Percentiles rank a stretch among this genome's conserved stretches.
These are phyloP conservation scores for Alternaria novae-zelandiae DNA, from an alignment of 2,329 filamentous ascomycete species.

Conservation along the genomic window DNA sequence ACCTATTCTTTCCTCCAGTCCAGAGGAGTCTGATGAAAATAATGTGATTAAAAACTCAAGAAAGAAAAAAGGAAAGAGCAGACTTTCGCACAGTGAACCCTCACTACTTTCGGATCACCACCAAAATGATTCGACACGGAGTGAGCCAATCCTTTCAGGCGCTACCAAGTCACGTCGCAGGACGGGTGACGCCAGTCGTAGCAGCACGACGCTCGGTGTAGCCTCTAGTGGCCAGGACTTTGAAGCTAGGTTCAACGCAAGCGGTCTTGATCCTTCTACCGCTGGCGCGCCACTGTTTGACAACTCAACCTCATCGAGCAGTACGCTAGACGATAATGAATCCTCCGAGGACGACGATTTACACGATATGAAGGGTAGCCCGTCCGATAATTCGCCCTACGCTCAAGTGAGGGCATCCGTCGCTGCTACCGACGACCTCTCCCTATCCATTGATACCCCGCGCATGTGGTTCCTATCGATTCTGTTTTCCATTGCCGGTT, in stretches of 20 bases:
- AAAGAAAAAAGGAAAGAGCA: slow-evolving; percentile 44
- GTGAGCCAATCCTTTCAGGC: slow-evolving; percentile 24
- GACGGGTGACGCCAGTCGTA: slow-evolving; percentile 29
- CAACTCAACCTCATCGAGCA: slow-evolving; percentile 38
- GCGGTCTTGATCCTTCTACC: slow-evolving; percentile 29
- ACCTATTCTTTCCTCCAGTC: slow-evolving; percentile 53
- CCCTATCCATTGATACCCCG: slow-evolving; percentile 83
- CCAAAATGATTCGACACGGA: slow-evolving; percentile 24
- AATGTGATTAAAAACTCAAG: slow-evolving; percentile 33
- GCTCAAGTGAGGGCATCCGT: slow-evolving; percentile 82
- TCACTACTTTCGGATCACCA: slow-evolving; percentile 19
- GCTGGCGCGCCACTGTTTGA: slow-evolving; percentile 32
- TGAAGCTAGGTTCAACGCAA: slow-evolving; percentile 44
- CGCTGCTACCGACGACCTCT: slow-evolving; percentile 74
- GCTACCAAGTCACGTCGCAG: slow-evolving; percentile 35
- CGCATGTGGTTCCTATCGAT: slow-evolving; percentile 87
- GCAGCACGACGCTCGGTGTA: slow-evolving; percentile 33
- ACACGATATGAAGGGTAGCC: slow-evolving; percentile 53
- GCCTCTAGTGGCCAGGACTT: slow-evolving; percentile 36
- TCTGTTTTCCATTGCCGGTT: slow-evolving; percentile 79
- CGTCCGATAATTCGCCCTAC: slow-evolving; percentile 75
- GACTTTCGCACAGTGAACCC: slow-evolving; percentile 37
- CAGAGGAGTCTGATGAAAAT: slow-evolving; percentile 44
- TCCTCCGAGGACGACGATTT: slow-evolving; percentile 45
- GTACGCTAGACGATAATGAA: slow-evolving; percentile 37